Base-by-base conservation (phyloP, 1,284 basidiomycete genomes). In the Trichosporon ovoides region DNA sequence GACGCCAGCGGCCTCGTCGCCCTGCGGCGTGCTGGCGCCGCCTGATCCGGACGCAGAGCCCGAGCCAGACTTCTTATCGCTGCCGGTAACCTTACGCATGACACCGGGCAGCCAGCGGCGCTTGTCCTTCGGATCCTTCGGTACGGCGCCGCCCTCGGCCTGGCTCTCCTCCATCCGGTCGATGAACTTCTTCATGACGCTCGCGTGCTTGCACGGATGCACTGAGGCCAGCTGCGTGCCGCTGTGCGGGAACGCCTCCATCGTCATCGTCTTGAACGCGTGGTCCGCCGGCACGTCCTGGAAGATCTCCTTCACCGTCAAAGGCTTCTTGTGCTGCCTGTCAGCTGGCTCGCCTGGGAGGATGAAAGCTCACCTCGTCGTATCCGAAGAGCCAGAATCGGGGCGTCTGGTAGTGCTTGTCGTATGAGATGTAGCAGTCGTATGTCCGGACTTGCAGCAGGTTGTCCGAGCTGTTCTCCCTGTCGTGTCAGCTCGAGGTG, bases 151-250 rank as follows among this genome's bases (percentile, higher is more conserved):
- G 49, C 60, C 75, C 80, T 36, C 83, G 59, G 74, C 58, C 43
- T 90, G 86, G 62, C 85, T 86, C 75, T 86, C 85, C 77, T 98
- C 96, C 93, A 98, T 98, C 56, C 94, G 84, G 76, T 97, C 94
- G 71, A 98, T 97, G 65, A 98, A 92, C 78, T 98, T 98, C 83
- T 96, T 97, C 96, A 99, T 99, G 56, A 99, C 96, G 73, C 87
- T 91, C 0, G 94, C 91, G 75, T 99, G 95, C 76, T 97, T 97
- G 85, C 95, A 99, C 1, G 95, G 95, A 74, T 99, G 95, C 11
- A 99, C 94, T 0, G 87, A 89, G 0, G 90, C 93, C 76, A 94
- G 87, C 57, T 92, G 82, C 28, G 87, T 85, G 4, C 84, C 80
- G 0, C 87, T 88, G 77, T 98, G 94, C 16, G 94, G 93, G 84